phyloP scores from a whole-genome alignment of 2,329 filamentous ascomycete species.

The Ophiostoma triangulosporum region DNA sequence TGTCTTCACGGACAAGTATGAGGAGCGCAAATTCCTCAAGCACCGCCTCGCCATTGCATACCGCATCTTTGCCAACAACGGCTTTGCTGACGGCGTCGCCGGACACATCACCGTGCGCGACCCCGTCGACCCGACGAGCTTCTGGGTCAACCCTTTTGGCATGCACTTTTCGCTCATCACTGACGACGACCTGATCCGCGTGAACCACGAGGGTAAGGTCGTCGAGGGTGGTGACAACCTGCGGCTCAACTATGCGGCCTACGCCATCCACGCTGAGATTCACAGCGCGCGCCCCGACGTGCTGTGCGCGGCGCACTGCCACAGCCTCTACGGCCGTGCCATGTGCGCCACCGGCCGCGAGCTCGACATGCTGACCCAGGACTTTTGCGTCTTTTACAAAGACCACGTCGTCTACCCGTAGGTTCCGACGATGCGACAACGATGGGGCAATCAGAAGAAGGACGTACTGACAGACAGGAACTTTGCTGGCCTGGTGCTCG shows the following conservation, averaged over 20 bases:
- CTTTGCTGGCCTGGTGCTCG: constrained; percentile 47
- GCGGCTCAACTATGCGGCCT: constrained; percentile 42
- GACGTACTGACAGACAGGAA: constrained; percentile 18
- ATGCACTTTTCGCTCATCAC: constrained; percentile 44
- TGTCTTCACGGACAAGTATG: constrained; percentile 15
- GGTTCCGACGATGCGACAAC: too few relatives aligned
- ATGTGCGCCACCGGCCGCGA: constrained; percentile 40
- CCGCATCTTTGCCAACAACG: constrained; percentile 45
- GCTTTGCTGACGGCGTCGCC: constrained; percentile 46
- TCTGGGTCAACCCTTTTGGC: constrained; percentile 50
- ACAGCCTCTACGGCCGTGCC: constrained; percentile 40
- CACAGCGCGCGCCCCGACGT: constrained; percentile 43
- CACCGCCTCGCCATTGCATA: constrained; percentile 46
- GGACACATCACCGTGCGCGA: constrained; percentile 50
- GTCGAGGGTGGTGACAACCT: constrained; percentile 36
- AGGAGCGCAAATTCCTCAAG: constrained; percentile 38
- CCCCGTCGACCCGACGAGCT: constrained; percentile 38
- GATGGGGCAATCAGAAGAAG: too few relatives aligned
- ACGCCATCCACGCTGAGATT: constrained; percentile 45
- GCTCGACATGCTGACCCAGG: constrained; percentile 49
- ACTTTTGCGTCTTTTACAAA: constrained; percentile 40
- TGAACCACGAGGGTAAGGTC: constrained; percentile 39
- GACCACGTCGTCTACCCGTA: constrained; percentile 39
- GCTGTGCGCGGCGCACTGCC: constrained; percentile 43
- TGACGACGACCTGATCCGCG: constrained; percentile 43